These are phyloP conservation scores for Candolleomyces eurysporus DNA, from an alignment of 768 basidiomycete genomes.

Conservation along the genomic window DNA sequence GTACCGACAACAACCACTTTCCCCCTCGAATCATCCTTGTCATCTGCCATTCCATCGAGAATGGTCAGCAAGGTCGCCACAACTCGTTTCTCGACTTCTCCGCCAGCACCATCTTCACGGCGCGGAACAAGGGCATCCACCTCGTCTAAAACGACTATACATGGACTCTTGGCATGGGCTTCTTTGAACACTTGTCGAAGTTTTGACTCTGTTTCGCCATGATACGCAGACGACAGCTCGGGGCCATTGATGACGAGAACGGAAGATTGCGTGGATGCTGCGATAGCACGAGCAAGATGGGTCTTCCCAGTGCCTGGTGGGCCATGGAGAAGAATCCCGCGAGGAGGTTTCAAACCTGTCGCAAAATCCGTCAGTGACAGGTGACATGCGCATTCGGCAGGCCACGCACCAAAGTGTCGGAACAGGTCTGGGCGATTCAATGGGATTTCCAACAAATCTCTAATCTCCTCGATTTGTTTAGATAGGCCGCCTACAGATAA, in stretches of 20 bases:
- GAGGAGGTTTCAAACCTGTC: conserved; percentile 87
- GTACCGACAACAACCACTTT: conserved; percentile 95
- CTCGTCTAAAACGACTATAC: conserved; percentile 94
- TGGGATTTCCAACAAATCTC: conserved; percentile 33
- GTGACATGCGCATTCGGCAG: neutral
- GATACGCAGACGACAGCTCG: conserved; percentile 91
- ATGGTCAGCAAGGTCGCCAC: conserved; percentile 94
- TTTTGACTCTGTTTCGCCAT: conserved; percentile 93
- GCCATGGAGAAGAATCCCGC: conserved; percentile 91
- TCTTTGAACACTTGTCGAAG: conserved; percentile 88
- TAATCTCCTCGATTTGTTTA: conserved; percentile 82
- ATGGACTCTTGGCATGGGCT: conserved; percentile 79
- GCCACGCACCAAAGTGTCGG: conserved; percentile 28
- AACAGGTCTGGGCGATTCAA: conserved; percentile 31
- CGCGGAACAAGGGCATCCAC: conserved; percentile 92
- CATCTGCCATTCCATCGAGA: conserved; percentile 84
- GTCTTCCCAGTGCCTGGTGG: conserved; percentile 99
- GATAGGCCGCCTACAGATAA: conserved; percentile 83
- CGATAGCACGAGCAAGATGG: conserved; percentile 91
- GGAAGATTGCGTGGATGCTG: conserved; percentile 78
- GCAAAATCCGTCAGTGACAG: conserved; percentile 4
- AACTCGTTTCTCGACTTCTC: conserved; percentile 94
- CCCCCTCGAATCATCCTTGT: conserved; percentile 37
- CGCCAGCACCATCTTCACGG: conserved; percentile 85
- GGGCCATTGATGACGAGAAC: conserved; percentile 96